Conservation (phyloP, 441 rosid genomes). For the Sinapis alba region DNA sequence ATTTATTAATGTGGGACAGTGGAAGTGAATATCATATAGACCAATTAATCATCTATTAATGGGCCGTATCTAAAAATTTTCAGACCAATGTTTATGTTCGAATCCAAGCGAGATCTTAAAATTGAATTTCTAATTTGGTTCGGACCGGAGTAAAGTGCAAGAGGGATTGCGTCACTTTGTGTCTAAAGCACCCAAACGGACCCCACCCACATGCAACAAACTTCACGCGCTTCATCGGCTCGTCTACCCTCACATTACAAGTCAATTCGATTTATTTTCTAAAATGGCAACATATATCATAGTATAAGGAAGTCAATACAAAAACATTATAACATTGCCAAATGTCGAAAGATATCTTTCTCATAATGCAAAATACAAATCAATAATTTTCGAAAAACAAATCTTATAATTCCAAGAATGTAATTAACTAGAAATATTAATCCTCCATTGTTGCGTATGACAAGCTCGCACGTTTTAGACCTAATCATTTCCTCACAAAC, state of each 20-base stretch:
- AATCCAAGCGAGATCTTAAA: background rate
- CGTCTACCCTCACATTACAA: background rate
- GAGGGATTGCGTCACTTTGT: constrained; percentile 36
- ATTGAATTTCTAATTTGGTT: constrained; percentile 7
- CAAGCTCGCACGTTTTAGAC: constrained; percentile 36
- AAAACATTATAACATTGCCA: constrained; percentile 14
- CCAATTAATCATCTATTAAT: background rate
- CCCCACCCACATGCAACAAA: constrained; percentile 22
- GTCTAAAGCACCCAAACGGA: constrained; percentile 39
- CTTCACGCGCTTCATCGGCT: constrained; percentile 24
- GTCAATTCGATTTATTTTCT: background rate
- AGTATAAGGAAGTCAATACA: background rate
- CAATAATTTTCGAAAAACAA: background rate
- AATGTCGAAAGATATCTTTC: background rate
- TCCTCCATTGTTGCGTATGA: constrained; percentile 13
- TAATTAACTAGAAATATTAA: background rate
- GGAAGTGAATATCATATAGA: no score
- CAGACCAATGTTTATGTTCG: background rate
- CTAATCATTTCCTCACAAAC: constrained; percentile 33
- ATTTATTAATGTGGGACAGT: background rate
- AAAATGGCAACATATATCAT: background rate
- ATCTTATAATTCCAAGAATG: background rate
- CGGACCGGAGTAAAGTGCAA: constrained; percentile 28
- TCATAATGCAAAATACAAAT: constrained; percentile 9
- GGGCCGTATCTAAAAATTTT: background rate